Evolutionary conservation across 371 early-diverging fungal species (phyloP), one percentile per base, ranked within the genome.

Genomic region (Lichtheimia ramosa): DNA sequence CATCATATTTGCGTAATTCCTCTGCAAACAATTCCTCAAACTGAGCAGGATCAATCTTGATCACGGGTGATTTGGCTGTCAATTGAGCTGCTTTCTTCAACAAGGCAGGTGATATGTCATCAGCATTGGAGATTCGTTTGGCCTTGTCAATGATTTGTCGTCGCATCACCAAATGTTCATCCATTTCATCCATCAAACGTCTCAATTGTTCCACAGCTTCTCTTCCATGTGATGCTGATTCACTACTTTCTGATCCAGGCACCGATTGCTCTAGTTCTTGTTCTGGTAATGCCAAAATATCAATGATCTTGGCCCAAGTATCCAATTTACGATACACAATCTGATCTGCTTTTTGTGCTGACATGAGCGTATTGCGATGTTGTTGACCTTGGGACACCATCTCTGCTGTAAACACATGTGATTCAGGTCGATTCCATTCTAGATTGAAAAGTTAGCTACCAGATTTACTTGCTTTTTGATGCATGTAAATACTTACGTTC

Each of bases 31-130:
- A 59, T 10, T 87, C 87, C 58, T 91, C 90, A 58, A 91, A 91
- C 54, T 90, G 89, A n/a, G 88, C 87, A n/a, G 88, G 81, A 62
- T 90, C 92, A 52, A 90, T 86, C 62, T 89, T 87, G 48, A 84
- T 74, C 0, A 84, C 83, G 0, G 88, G 87, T 6, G 87, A 84
- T 25, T 77, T 74, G 16, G 84, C 71, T 0, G 80, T 82, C 10
- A 80, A 56, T 48, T 77, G 68, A 8, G 79, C 81, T 1, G 83
- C 77, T 50, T 79, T 75, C 28, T 73, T 73, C 24, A 78, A 59
- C 5, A 83, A 62, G 1, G 69, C 68, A 51, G 75, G 80, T 24
- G 68, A 81, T 61, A 94, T 89, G 56, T 94, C 93, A 62, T 94
- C 95, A 34, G 82, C 82, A 41, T 81, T 80, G 3, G 90, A 79